Percentiles rank a stretch among this genome's conserved stretches.
phyloP scores from a whole-genome alignment of 495 filamentous ascomycete genomes.

The Aspergillus conjunctus region DNA sequence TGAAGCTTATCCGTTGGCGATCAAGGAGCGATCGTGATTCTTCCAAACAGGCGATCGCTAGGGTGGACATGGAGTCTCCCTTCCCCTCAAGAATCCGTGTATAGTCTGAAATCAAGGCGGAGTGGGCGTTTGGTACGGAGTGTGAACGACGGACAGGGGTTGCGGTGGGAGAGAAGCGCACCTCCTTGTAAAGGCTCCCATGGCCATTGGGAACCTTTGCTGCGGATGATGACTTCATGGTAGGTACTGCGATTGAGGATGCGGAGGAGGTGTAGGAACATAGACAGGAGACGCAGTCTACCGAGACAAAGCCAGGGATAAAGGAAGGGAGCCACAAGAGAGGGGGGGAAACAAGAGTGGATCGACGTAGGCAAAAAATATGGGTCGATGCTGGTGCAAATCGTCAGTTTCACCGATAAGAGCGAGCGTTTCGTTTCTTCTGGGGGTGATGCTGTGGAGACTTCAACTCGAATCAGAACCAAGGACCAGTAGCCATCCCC shows the following conservation, averaged over 20 bases:
- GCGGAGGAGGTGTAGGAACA: neutral
- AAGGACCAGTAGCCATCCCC: neutral
- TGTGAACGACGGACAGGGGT: constrained; percentile 44
- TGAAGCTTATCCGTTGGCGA: constrained; percentile 42
- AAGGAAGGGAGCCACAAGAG: neutral
- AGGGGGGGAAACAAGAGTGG: neutral
- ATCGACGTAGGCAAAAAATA: constrained; percentile 2
- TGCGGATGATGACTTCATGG: constrained; percentile 36
- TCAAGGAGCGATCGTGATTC: constrained; percentile 46
- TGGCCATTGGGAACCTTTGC: constrained; percentile 40
- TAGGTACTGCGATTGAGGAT: constrained; percentile 8
- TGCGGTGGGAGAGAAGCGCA: constrained; percentile 49
- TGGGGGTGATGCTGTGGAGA: neutral
- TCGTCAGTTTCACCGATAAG: constrained; percentile 6
- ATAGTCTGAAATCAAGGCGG: constrained; percentile 28
- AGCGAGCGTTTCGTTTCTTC: neutral
- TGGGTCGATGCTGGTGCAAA: neutral
- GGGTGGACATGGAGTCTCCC: constrained; percentile 20
- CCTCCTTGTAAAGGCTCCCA: constrained; percentile 50
- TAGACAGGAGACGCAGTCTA: constrained; percentile 1
- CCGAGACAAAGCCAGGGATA: constrained; percentile 14
- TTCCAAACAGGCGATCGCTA: constrained; percentile 41
- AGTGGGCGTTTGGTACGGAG: constrained; percentile 41
- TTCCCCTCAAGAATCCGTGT: constrained; percentile 12
- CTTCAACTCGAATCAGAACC: neutral